phyloP scores from a whole-genome alignment of 1,284 basidiomycete genomes.

The Malassezia sp. region DNA sequence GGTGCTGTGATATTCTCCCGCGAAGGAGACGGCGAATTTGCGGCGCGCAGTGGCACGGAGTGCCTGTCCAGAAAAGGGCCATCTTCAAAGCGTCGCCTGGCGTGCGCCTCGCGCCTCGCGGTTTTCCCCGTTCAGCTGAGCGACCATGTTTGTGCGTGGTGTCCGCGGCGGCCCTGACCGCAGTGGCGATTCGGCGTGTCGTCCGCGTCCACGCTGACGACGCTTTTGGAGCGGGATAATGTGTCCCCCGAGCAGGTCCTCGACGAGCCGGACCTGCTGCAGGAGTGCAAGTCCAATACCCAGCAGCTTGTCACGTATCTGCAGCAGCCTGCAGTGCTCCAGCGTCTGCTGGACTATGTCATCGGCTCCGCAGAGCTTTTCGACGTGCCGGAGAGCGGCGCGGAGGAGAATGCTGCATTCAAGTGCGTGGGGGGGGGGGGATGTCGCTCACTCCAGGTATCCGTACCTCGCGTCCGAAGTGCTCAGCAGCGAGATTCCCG shows the following conservation, averaged over 20 bases:
- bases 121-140: not conserved
- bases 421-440: slow-evolving; percentile 21
- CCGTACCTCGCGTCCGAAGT: slow-evolving; percentile 91
- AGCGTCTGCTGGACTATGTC: slow-evolving; percentile 68
- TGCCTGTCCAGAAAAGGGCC: too few relatives aligned
- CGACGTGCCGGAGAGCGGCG: slow-evolving; percentile 50
- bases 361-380: slow-evolving; percentile 70
- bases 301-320: slow-evolving; percentile 75
- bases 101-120: too few relatives aligned
- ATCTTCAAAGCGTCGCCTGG: too few relatives aligned
- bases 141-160: slow-evolving; percentile 15
- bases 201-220: slow-evolving; percentile 36
- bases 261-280: slow-evolving; percentile 84
- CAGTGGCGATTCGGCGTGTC: slow-evolving; percentile 45
- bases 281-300: slow-evolving; percentile 92
- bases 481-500: slow-evolving; percentile 87
- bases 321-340: slow-evolving; percentile 64
- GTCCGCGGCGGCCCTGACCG: not conserved
- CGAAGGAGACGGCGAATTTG: too few relatives aligned
- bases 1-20: too few relatives aligned
- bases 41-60: too few relatives aligned
- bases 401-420: slow-evolving; percentile 45
- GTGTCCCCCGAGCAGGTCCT: slow-evolving; percentile 70
- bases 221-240: slow-evolving; percentile 38
- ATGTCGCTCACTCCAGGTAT: slow-evolving; percentile 50